These are phyloP conservation scores for Pachysandra terminalis DNA, from an alignment of 164 flowering plant genomes.

Conservation along the genomic window DNA sequence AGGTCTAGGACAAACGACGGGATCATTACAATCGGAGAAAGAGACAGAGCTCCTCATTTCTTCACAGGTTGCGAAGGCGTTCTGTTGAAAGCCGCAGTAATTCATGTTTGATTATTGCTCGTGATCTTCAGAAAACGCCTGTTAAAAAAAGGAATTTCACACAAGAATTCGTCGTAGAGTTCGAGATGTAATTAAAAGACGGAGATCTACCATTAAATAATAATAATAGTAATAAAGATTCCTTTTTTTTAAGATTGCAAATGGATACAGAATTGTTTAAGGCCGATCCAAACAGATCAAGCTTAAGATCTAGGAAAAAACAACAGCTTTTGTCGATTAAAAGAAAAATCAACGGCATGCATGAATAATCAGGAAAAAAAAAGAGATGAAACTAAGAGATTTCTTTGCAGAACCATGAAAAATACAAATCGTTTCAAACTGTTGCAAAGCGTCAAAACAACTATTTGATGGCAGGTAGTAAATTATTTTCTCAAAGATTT, in stretches of 20 bases:
- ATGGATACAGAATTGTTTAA: neutral
- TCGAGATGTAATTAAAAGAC: neutral
- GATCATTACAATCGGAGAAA: constrained; percentile 31
- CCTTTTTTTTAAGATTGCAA: neutral
- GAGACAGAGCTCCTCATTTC: constrained; percentile 23
- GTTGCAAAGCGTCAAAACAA: too few species aligned
- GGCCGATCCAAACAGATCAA: neutral
- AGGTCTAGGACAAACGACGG: constrained; percentile 82
- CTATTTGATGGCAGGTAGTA: too few species aligned
- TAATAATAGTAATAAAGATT: neutral
- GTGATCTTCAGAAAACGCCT: constrained; percentile 18
- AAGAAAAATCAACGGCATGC: neutral
- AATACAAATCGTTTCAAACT: too few species aligned
- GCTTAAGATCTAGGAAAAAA: neutral
- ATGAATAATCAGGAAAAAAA: neutral
- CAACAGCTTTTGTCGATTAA: neutral
- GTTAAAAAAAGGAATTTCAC: neutral
- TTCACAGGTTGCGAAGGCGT: constrained; percentile 27
- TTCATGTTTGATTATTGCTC: constrained; percentile 36
- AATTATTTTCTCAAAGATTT: too few species aligned
- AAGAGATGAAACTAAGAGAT: neutral
- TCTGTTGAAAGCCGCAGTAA: constrained; percentile 51
- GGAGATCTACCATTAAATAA: neutral
- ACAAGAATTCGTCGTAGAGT: neutral
- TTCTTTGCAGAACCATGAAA: neutral